Conservation (phyloP, 306 rosid genomes). For the Prunus fruticosa region DNA sequence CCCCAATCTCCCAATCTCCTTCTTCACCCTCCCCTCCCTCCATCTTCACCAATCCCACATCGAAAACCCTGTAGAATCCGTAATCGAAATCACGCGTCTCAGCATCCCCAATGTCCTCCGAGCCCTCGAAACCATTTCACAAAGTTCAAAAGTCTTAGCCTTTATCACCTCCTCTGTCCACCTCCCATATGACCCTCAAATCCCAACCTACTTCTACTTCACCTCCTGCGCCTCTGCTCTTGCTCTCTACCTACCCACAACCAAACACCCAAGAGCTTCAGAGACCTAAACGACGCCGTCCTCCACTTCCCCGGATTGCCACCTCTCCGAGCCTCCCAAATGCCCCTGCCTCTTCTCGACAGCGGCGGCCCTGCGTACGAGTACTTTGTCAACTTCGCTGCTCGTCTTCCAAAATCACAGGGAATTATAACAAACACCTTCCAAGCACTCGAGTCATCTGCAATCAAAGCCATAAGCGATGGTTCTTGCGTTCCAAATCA, state of each 20-base stretch:
- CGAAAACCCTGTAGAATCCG: neutral
- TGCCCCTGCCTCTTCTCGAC: constrained; percentile 4
- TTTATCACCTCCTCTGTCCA: constrained; percentile 11
- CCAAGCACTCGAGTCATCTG: neutral
- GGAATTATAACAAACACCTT: constrained; percentile 24
- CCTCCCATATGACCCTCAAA: neutral
- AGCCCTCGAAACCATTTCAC: constrained; percentile 14
- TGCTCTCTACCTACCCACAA: constrained; percentile 14
- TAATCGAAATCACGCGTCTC: neutral
- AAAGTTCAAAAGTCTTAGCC: constrained; percentile 11
- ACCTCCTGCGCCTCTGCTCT: constrained; percentile 6
- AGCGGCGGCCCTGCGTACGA: neutral
- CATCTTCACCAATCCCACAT: neutral
- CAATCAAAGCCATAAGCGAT: constrained; percentile 8
- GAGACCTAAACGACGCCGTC: constrained; percentile 1
- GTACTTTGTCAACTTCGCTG: neutral
- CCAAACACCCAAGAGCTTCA: constrained; percentile 4
- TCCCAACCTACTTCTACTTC: constrained; percentile 24
- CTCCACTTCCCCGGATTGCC: constrained; percentile 16
- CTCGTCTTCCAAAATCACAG: neutral
- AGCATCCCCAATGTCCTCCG: constrained; percentile 1
- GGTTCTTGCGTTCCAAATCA: constrained; percentile 3
- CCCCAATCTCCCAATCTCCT: neutral
- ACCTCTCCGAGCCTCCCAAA: neutral
- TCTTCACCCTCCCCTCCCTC: constrained; percentile 14